Evolutionary conservation across 306 rosid genomes (phyloP).

Genomic region (Acacia acuminata): DNA sequence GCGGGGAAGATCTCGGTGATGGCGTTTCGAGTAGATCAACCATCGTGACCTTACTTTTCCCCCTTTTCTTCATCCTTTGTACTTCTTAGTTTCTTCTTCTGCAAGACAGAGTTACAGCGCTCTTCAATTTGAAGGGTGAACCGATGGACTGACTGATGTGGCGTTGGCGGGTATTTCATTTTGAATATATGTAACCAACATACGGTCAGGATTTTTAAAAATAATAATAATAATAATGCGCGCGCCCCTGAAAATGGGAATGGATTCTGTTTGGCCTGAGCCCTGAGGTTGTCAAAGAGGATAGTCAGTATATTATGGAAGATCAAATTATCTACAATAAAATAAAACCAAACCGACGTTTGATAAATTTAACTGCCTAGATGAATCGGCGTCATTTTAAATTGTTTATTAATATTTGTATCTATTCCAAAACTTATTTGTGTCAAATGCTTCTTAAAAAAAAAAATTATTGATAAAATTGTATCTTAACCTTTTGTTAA

Average conservation of each 20-base stretch:
- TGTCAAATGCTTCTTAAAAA: too few species aligned
- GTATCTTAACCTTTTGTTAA: rapidly evolving
- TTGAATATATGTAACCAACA: neutral
- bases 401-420: too few species aligned
- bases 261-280: neutral
- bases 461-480: too few species aligned
- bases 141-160: too few species aligned
- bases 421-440: rapidly evolving
- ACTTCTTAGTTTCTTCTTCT: neutral
- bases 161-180: conserved; percentile 1
- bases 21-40: conserved; percentile 66
- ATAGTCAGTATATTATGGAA: neutral
- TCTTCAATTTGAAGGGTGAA: neutral
- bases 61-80: conserved; percentile 55
- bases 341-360: too few species aligned
- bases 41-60: conserved; percentile 45
- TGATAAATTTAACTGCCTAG: too few species aligned
- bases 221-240: neutral
- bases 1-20: conserved; percentile 48
- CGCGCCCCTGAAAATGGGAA: too few species aligned
- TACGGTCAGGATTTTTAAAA: neutral
- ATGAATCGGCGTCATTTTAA: too few species aligned
- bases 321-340: too few species aligned
- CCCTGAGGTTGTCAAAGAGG: neutral
- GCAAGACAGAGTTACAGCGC: neutral